phyloP scores from a whole-genome alignment of 225 moss, liverwort and hornwort genomes.

The Takakia lepidozioides region DNA sequence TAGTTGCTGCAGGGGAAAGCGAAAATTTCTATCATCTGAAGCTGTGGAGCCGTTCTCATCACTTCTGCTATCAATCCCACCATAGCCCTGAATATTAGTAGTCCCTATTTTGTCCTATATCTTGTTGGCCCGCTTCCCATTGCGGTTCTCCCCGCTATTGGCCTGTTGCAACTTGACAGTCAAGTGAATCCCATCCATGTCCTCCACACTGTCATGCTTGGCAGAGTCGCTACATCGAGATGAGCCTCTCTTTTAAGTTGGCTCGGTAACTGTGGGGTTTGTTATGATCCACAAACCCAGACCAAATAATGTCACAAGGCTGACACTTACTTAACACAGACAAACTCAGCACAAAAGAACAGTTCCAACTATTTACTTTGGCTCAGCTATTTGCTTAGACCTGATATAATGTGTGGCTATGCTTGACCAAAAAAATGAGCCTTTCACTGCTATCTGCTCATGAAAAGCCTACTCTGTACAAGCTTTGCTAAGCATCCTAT shows the following conservation, averaged over 20 bases:
- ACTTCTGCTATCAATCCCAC: slow-evolving; percentile 27
- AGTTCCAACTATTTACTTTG: not conserved
- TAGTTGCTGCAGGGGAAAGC: slow-evolving; percentile 20
- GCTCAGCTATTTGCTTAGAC: not conserved
- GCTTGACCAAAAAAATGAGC: too few relatives aligned
- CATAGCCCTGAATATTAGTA: slow-evolving; percentile 14
- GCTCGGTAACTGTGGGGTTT: slow-evolving; percentile 74
- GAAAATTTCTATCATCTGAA: slow-evolving; percentile 49
- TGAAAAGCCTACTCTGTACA: too few relatives aligned
- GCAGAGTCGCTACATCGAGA: slow-evolving; percentile 17
- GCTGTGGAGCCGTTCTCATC: slow-evolving; percentile 55
- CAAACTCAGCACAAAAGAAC: not conserved
- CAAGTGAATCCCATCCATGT: slow-evolving; percentile 35
- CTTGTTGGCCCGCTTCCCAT: slow-evolving; percentile 68
- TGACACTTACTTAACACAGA: not conserved
- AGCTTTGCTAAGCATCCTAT: too few relatives aligned
- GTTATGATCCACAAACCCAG: slow-evolving; percentile 70
- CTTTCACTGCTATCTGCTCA: too few relatives aligned
- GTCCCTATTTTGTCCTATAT: slow-evolving; percentile 52
- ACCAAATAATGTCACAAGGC: slow-evolving; percentile 1
- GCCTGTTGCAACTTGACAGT: slow-evolving; percentile 16
- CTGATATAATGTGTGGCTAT: too few relatives aligned
- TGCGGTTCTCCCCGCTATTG: slow-evolving; percentile 50
- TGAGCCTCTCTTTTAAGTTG: slow-evolving; percentile 40
- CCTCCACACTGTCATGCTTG: slow-evolving; percentile 52